phyloP scores from a whole-genome alignment of 2,329 filamentous ascomycete genomes.

The Colletotrichum sojae region DNA sequence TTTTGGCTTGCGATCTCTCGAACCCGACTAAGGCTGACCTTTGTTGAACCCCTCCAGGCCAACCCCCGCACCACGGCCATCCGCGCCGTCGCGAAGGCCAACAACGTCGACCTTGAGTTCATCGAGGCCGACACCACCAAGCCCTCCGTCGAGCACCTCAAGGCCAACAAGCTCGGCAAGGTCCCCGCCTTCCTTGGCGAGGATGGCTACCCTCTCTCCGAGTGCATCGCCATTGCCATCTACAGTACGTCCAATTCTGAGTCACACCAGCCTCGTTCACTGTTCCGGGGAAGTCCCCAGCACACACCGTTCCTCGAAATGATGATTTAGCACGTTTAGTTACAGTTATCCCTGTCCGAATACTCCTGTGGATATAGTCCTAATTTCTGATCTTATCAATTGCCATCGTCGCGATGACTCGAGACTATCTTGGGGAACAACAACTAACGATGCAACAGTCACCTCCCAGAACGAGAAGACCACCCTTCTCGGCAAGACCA shows the following conservation, averaged over 20 bases:
- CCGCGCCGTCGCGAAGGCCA: conserved; percentile 96
- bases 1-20: background rate
- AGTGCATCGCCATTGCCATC: conserved; percentile 95
- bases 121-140: conserved; percentile 78
- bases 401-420: conserved; percentile 45
- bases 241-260: conserved; percentile 82
- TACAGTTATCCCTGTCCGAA: conserved; percentile 99
- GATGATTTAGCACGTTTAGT: conserved; percentile 82
- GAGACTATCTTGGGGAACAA: conserved; percentile 7
- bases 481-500: conserved; percentile 98
- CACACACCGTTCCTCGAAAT: conserved; percentile 53
- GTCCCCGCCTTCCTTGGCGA: conserved; percentile 92
- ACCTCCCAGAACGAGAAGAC: conserved; percentile 99
- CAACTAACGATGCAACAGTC: conserved; percentile 71
- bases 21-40: conserved; percentile 51
- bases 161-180: conserved; percentile 90
- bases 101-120: conserved; percentile 91
- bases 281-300: conserved; percentile 23
- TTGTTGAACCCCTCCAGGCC: conserved; percentile 66
- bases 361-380: conserved; percentile 85
- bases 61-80: conserved; percentile 93
- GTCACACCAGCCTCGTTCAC: conserved; percentile 40
- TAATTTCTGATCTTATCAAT: conserved; percentile 80
- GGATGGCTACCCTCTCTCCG: conserved; percentile 90
- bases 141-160: conserved; percentile 82